phyloP scores from a whole-genome alignment of 331 rosid genomes.

The Rosa hybrid region DNA sequence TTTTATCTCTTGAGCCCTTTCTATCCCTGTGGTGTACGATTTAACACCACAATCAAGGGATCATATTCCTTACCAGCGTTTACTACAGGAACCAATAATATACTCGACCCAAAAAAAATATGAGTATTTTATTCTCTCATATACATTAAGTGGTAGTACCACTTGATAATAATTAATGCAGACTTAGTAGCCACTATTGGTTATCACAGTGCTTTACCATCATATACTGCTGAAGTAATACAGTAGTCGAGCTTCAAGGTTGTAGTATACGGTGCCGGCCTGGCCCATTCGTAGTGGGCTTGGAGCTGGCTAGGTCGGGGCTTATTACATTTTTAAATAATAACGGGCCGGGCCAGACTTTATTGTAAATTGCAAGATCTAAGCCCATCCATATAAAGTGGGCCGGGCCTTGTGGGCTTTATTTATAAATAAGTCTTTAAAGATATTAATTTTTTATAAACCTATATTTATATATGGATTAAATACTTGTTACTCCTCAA shows the following conservation, averaged over 20 bases:
- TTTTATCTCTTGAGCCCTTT: not conserved
- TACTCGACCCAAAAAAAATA: not conserved
- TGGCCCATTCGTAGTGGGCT: too few relatives aligned
- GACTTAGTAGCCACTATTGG: not conserved
- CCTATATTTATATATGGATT: too few relatives aligned
- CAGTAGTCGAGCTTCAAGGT: not conserved
- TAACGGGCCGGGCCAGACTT: too few relatives aligned
- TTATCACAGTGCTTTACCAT: conserved; percentile 2
- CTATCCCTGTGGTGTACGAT: not conserved
- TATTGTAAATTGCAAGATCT: too few relatives aligned
- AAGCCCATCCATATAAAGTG: too few relatives aligned
- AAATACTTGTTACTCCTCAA: too few relatives aligned
- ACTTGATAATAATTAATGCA: not conserved
- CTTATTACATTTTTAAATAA: too few relatives aligned
- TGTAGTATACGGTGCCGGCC: not conserved
- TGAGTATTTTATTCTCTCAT: not conserved
- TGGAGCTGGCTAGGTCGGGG: too few relatives aligned
- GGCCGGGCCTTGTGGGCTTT: too few relatives aligned
- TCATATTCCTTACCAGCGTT: not conserved
- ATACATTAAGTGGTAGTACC: not conserved
- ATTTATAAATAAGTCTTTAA: too few relatives aligned
- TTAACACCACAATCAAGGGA: not conserved
- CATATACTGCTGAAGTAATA: not conserved
- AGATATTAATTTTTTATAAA: too few relatives aligned
- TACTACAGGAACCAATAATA: not conserved